Base-by-base conservation (phyloP, 202 grass and related monocot species). In the Carex arenaria region DNA sequence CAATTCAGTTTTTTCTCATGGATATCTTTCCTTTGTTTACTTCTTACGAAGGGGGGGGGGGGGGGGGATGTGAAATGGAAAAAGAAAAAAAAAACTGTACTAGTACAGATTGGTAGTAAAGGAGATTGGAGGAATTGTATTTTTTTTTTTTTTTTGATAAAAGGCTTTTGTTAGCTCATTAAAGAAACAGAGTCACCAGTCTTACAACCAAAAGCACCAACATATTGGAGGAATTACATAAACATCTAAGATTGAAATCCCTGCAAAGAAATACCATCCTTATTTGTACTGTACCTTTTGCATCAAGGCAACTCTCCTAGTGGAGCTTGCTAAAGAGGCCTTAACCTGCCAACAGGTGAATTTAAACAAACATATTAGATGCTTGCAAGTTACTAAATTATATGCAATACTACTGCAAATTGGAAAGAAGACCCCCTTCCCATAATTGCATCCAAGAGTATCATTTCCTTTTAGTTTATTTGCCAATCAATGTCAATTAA, bases 261-360 rank as follows among this genome's bases (percentile, higher is more conserved):
- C 12, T 15, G 17, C 15, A 36, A 40, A 59, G 15, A 80, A 40
- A 30, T 26, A 31, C 3, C 0, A 14, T 36, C 28, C 55, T 80
- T 78, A 61, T 72, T 43, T 54, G 0, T 59, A 61, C 31, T 18
- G 66, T 84, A 97, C 94, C 92, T 93, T 94, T 60, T 93, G 90
- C 54, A 91, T 84, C 52, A 63, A 3, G 13, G 82, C 66, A 49
- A 90, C 66, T 68, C 86, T 85, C 61, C 40, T 94, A 40, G 81
- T 80, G 49, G 89, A 90, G 64, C 61, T 66, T 51, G 90, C 31
- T 55, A 93, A 80, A 2, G 82, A 86, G 68, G 87, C 86, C 87
- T 94, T 94, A 61, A 84, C 85, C 94, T 97, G 68, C 52, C 51
- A 77, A 77, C 23, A 82, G 40, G n/a, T 55, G 43, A 66, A 81